Evolutionary conservation across 148 eudicot species (phyloP).

Genomic region (Beta vulgaris): DNA sequence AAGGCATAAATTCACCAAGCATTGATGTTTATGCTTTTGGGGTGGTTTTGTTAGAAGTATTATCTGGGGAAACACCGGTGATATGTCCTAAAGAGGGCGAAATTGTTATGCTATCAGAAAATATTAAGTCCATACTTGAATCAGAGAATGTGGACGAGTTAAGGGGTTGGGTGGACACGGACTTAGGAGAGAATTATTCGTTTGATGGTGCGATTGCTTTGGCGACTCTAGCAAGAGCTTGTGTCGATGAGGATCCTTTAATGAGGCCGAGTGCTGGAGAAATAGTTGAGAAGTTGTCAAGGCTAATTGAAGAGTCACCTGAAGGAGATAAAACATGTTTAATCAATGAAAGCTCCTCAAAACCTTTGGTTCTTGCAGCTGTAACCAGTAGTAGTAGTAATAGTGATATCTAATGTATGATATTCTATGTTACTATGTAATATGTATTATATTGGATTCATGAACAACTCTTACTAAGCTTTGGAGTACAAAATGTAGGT

Average conservation of each 20-base stretch:
- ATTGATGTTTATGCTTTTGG: constrained; percentile 70
- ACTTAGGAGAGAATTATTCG: constrained; percentile 65
- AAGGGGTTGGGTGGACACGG: constrained; percentile 68
- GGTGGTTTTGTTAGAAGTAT: constrained; percentile 66
- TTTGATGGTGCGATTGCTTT: constrained; percentile 57
- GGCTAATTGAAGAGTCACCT: constrained; percentile 54
- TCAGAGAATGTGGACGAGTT: constrained; percentile 53
- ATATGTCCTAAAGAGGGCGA: constrained; percentile 29
- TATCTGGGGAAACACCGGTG: constrained; percentile 65
- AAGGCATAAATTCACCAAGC: constrained; percentile 37
- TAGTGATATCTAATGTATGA: neutral
- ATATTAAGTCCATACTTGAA: constrained; percentile 43
- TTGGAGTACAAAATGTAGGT: constrained; percentile 8
- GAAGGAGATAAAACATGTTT: constrained; percentile 32
- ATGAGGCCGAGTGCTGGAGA: constrained; percentile 72
- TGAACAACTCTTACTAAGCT: neutral
- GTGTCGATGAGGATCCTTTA: constrained; percentile 59
- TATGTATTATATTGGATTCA: neutral
- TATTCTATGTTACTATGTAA: neutral
- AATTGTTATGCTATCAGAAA: constrained; percentile 30
- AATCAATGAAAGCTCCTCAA: constrained; percentile 36
- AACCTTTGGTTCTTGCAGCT: constrained; percentile 35
- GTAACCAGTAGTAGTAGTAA: constrained; percentile 6
- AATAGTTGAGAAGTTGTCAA: constrained; percentile 66
- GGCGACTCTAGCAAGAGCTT: constrained; percentile 66